Conservation (phyloP, 139 green algal genomes). For the Chlorella sp. region DNA sequence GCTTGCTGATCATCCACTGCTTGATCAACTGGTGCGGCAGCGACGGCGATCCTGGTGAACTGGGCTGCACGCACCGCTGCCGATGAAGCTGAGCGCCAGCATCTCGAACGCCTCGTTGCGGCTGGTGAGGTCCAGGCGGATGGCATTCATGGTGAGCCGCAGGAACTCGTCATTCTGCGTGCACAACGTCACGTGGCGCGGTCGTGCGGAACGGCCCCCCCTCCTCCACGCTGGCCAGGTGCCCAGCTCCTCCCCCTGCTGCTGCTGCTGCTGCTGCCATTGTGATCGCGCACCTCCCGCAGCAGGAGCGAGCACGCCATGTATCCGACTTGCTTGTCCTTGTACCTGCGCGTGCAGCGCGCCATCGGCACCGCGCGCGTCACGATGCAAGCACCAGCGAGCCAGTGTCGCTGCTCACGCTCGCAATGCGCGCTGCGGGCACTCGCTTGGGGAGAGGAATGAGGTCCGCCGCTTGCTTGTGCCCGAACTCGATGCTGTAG, state of each 20-base stretch:
- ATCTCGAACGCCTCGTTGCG: conserved; percentile 94
- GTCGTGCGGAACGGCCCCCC: no score
- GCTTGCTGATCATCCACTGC: no score
- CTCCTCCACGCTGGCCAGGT: background rate
- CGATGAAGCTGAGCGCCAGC: conserved; percentile 86
- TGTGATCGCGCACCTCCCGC: conserved; percentile 81
- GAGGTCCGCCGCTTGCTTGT: conserved; percentile 93
- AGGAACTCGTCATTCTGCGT: conserved; percentile 94
- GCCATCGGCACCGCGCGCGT: background rate
- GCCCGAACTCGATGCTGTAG: conserved; percentile 98
- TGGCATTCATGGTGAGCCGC: conserved; percentile 93
- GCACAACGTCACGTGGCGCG: no score
- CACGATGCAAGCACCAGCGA: background rate
- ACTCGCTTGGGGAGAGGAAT: conserved; percentile 85
- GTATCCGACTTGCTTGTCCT: conserved; percentile 99
- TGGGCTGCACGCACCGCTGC: conserved; percentile 69
- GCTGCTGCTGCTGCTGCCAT: no score
- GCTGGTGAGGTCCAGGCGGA: conserved; percentile 89
- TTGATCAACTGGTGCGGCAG: no score
- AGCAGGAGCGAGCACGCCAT: conserved; percentile 85
- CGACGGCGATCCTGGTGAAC: no score
- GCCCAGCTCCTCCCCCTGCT: background rate
- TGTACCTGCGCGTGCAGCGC: conserved; percentile 56
- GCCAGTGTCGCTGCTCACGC: no score
- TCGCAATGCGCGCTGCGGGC: no score